A percentile compares a stretch with the other conserved stretches of the same genome.
phyloP scores from a whole-genome alignment of 371 early-diverging fungal species.

The Apophysomyces sp. region DNA sequence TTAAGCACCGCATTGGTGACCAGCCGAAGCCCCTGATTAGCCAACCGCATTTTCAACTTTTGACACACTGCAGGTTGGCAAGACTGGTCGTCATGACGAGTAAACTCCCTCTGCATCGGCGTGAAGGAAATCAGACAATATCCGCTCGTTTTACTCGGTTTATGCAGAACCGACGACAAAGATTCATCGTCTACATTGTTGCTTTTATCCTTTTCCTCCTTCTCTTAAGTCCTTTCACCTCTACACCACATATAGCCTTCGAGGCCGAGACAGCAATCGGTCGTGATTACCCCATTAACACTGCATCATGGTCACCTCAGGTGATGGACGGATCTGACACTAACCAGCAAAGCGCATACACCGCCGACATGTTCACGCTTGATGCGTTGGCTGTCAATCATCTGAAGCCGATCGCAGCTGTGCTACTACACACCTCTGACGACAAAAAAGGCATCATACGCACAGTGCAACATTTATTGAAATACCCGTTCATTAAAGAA shows the following conservation, averaged over 20 bases:
- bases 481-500: constrained; percentile 59
- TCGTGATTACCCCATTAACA: background rate
- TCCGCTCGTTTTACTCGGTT: background rate
- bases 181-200: background rate
- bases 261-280: background rate
- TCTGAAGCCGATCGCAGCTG: constrained; percentile 53
- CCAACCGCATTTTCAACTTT: background rate
- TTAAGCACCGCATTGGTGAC: too few species aligned
- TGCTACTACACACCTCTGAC: constrained; percentile 51
- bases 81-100: background rate
- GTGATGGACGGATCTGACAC: background rate
- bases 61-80: background rate
- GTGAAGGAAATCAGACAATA: background rate
- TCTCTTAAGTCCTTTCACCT: background rate
- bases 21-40: background rate
- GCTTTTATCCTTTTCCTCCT: background rate
- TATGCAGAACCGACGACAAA: background rate
- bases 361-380: constrained; percentile 34
- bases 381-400: constrained; percentile 35
- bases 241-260: background rate
- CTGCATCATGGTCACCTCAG: background rate
- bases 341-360: constrained; percentile 28
- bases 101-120: constrained; percentile 1
- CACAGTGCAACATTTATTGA: constrained; percentile 44
- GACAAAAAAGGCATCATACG: constrained; percentile 38